Evolutionary conservation across 164 flowering plant genomes (phyloP), one percentile per base, ranked within the genome.

Genomic region (Magnolia changhungtana): DNA sequence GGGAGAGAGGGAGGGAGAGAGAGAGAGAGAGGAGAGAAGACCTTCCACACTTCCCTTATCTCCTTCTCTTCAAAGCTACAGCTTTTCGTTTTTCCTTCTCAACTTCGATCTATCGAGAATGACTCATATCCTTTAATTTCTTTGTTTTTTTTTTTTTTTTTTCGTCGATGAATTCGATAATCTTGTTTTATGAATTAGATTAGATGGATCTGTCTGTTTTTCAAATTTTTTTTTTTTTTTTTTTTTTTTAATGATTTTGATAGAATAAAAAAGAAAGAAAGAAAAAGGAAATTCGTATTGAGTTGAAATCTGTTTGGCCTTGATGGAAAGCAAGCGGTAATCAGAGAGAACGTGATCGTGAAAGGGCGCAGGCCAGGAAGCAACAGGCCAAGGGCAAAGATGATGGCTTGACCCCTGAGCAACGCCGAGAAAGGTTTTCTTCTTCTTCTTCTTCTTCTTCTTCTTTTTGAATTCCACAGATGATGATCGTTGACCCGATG

Each of bases 351-450:
- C 72, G 73, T 1, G 91, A 89, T 78, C 82, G 90, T 14, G 87
- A 89, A 74, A 89, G 91, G 79, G 89, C 91, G 72, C 71, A 59
- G 64, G 76, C 90, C 59, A 80, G 91, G 72, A 29, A 51, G 75
- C 63, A 18, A 66, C 69, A 85, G 69, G 79, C 65, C 20, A 86
- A 86, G 77, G 11, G 1, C 19, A 87, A 83, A 74, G 88, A 87
- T 19, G 90, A 87, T 75, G 90, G 91, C 3, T 84, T 89, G 87
- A 89, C 91, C 45, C 90, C 91, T 0, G 91, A 89, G 73, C 91
- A 89, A 58, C 94, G 97, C 74, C 89, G 98, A 4, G 94, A 93
- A 75, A 93, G 98, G 95, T 90, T 72, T 72, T n/a, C 11, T 68
- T 23, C 10, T 24, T 64, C 8, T 50, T 70, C 24, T 24, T 69